Conservation (phyloP, 305 asterid genomes). For the Galium porrigens region DNA sequence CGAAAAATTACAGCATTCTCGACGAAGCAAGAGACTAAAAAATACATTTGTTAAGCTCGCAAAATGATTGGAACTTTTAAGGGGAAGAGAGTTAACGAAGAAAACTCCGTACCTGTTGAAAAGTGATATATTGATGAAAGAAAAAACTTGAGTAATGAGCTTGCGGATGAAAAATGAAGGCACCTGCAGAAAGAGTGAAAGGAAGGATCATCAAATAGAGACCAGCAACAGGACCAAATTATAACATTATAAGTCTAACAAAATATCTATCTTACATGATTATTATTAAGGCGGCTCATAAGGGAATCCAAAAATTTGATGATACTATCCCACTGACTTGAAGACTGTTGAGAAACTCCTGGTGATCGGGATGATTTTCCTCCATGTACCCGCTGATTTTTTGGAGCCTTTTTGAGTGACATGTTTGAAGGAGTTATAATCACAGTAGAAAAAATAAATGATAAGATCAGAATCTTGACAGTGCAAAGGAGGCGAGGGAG, state of each 20-base stretch:
- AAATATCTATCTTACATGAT: constrained; percentile 37
- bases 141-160: constrained; percentile 85
- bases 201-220: neutral
- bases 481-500: neutral
- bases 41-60: neutral
- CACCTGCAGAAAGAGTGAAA: constrained; percentile 37
- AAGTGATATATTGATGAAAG: constrained; percentile 74
- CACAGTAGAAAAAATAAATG: neutral
- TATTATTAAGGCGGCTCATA: constrained; percentile 55
- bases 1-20: constrained; percentile 91
- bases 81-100: neutral
- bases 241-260: neutral
- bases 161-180: constrained; percentile 94
- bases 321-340: constrained; percentile 87
- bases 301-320: constrained; percentile 78
- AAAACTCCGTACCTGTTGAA: constrained; percentile 56
- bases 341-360: constrained; percentile 53
- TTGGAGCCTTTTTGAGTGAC: constrained; percentile 54
- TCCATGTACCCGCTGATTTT: constrained; percentile 81
- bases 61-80: neutral
- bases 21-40: constrained; percentile 73
- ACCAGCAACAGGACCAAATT: neutral
- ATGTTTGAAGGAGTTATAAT: constrained; percentile 10
- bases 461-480: neutral
- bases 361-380: constrained; percentile 83